phyloP scores from a whole-genome alignment of 192 early-diverging fungal genomes.

The Coemansia sp. region DNA sequence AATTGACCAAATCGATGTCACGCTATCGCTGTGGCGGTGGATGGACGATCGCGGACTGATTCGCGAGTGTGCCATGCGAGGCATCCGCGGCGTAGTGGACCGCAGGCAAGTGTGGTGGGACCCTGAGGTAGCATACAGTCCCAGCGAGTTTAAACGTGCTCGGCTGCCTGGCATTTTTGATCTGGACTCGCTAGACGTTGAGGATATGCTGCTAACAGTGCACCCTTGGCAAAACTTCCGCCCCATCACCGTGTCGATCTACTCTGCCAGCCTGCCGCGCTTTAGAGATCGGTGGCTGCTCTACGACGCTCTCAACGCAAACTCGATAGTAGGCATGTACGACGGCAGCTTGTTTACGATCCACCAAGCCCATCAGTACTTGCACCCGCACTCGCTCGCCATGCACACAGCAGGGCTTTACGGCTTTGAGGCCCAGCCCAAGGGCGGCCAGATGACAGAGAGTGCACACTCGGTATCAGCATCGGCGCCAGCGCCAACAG shows the following conservation, averaged over 20 bases:
- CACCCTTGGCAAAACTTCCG: slow-evolving; percentile 76
- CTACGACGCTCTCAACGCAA: slow-evolving; percentile 88
- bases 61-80: slow-evolving; percentile 79
- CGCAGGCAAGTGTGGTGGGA: slow-evolving; percentile 82
- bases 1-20: slow-evolving; percentile 80
- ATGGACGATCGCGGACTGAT: slow-evolving; percentile 86
- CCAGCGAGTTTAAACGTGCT: slow-evolving; percentile 61
- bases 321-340: slow-evolving; percentile 88
- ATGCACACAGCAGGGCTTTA: not conserved
- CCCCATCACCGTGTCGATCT: slow-evolving; percentile 86
- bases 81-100: slow-evolving; percentile 87
- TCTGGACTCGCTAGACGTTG: slow-evolving; percentile 76
- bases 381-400: slow-evolving; percentile 14
- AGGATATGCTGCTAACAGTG: slow-evolving; percentile 89
- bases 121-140: slow-evolving; percentile 61
- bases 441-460: not conserved
- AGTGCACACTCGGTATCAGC: not conserved
- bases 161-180: slow-evolving; percentile 84
- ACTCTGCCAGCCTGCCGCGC: slow-evolving; percentile 77
- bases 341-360: slow-evolving; percentile 95
- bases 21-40: slow-evolving; percentile 86
- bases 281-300: slow-evolving; percentile 94
- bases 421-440: not conserved
- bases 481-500: too few species aligned
- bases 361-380: slow-evolving; percentile 78